Conservation (phyloP, 371 early-diverging fungal species). For the Mortierella sp. region DNA sequence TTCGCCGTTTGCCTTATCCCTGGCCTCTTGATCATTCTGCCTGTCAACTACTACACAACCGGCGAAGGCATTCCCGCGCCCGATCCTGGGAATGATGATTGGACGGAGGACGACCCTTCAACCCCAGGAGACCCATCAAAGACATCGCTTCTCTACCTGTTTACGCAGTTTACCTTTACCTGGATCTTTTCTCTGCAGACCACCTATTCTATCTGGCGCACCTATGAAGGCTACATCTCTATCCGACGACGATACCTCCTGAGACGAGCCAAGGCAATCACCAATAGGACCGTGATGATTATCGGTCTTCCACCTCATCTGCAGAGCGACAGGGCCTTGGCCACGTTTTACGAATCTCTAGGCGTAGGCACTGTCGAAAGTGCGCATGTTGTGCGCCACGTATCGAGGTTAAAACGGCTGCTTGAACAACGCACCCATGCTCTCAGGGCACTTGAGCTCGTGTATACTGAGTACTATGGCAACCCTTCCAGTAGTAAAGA, state of each 20-base stretch:
- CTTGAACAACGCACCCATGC: slow-evolving; percentile 51
- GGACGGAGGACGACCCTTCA: slow-evolving; percentile 16
- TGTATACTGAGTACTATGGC: slow-evolving; percentile 51
- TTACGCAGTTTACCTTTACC: slow-evolving; percentile 70
- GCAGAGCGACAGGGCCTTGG: slow-evolving; percentile 61
- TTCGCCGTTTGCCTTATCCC: slow-evolving; percentile 52
- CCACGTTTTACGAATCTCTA: slow-evolving; percentile 69
- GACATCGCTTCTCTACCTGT: slow-evolving; percentile 50
- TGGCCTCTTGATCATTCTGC: slow-evolving; percentile 56
- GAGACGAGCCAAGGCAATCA: slow-evolving; percentile 61
- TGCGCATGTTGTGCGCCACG: slow-evolving; percentile 68
- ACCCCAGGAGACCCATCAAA: slow-evolving; percentile 7
- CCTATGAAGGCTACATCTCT: slow-evolving; percentile 70
- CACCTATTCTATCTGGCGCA: slow-evolving; percentile 66
- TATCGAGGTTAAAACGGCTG: slow-evolving; percentile 52
- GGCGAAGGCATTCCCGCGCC: slow-evolving; percentile 16
- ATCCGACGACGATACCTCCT: slow-evolving; percentile 64
- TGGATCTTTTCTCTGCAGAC: slow-evolving; percentile 72
- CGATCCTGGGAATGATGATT: slow-evolving; percentile 11
- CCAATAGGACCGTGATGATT: slow-evolving; percentile 67
- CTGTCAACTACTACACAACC: slow-evolving; percentile 54
- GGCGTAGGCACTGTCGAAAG: slow-evolving; percentile 71
- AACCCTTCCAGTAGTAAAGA: slow-evolving; percentile 44
- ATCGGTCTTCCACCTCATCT: slow-evolving; percentile 65
- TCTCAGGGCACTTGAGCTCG: slow-evolving; percentile 49